Evolutionary conservation across 2,329 filamentous ascomycete genomes (phyloP).

Genomic region (Escovopsis sp.): DNA sequence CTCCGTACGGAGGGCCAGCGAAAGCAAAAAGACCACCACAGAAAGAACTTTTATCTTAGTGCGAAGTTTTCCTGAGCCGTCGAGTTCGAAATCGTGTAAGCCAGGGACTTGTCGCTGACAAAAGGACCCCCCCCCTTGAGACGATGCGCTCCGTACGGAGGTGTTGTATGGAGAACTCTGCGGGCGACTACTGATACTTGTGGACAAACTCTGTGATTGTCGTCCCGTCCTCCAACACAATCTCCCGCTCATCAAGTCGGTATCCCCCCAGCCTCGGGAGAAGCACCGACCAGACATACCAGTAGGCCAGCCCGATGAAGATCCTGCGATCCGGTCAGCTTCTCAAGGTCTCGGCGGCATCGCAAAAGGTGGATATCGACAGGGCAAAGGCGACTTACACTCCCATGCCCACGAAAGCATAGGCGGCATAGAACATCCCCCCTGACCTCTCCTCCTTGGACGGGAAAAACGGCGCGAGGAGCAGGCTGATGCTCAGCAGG

Average conservation of each 20-base stretch:
- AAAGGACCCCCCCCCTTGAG: too few species aligned
- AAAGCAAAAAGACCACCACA: too few species aligned
- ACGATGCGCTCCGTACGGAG: too few species aligned
- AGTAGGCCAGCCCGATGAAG: constrained; percentile 46
- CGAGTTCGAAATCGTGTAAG: too few species aligned
- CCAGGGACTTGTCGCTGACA: too few species aligned
- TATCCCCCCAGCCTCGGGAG: constrained; percentile 47
- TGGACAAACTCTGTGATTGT: constrained; percentile 43
- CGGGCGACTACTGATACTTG: constrained; percentile 4
- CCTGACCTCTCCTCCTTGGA: constrained; percentile 33
- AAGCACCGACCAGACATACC: constrained; percentile 50
- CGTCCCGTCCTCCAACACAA: constrained; percentile 51
- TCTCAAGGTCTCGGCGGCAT: too few species aligned
- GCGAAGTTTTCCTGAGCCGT: too few species aligned
- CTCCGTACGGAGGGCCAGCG: too few species aligned
- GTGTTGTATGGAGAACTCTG: too few species aligned
- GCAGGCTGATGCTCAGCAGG: constrained; percentile 35
- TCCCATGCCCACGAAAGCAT: constrained; percentile 36
- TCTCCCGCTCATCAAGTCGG: constrained; percentile 44
- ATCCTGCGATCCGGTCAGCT: constrained; percentile 26
- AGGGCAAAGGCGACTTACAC: constrained; percentile 28
- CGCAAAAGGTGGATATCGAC: too few species aligned
- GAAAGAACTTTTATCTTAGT: too few species aligned
- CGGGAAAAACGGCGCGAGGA: constrained; percentile 49
- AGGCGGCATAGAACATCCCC: constrained; percentile 38